These are phyloP conservation scores for Aspergillus avenaceus DNA, from an alignment of 495 filamentous ascomycete species.

Conservation along the genomic window DNA sequence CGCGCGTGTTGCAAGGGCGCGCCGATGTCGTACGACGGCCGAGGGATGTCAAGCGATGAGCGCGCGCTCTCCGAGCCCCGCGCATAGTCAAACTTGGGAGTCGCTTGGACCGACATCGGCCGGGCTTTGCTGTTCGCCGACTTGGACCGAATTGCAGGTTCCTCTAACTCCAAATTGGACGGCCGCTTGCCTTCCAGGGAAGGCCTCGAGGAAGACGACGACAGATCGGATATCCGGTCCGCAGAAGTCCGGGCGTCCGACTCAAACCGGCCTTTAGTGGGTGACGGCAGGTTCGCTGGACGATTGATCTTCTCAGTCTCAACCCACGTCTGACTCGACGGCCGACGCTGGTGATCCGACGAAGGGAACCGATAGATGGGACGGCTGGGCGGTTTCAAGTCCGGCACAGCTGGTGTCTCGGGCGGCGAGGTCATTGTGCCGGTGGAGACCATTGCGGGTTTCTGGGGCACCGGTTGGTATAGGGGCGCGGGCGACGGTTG, in stretches of 20 bases:
- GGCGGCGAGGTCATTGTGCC: slow-evolving; percentile 87
- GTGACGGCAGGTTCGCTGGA: slow-evolving; percentile 28
- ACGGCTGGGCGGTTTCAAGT: slow-evolving; percentile 38
- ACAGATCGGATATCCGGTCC: slow-evolving; percentile 41
- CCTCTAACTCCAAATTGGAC: slow-evolving; percentile 54
- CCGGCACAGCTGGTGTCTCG: slow-evolving; percentile 49
- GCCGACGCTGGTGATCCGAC: slow-evolving; percentile 48
- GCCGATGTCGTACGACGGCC: slow-evolving; percentile 34
- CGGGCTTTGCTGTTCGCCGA: slow-evolving; percentile 61
- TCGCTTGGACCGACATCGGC: slow-evolving; percentile 73
- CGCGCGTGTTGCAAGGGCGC: slow-evolving; percentile 33
- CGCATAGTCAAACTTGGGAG: slow-evolving; percentile 72
- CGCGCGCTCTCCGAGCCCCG: slow-evolving; percentile 55
- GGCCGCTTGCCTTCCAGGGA: slow-evolving; percentile 76
- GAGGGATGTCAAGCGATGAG: slow-evolving; percentile 35
- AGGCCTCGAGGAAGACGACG: slow-evolving; percentile 67
- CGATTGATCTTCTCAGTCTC: slow-evolving; percentile 25
- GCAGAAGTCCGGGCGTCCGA: slow-evolving; percentile 49
- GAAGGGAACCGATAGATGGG: slow-evolving; percentile 62
- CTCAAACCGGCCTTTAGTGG: slow-evolving; percentile 29
- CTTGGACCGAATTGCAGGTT: slow-evolving; percentile 54
- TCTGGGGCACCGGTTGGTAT: slow-evolving; percentile 56
- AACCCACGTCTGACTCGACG: slow-evolving; percentile 50
- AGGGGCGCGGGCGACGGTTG: slow-evolving; percentile 33
- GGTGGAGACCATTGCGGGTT: slow-evolving; percentile 78